phyloP scores from a whole-genome alignment of 176 grass and related monocot species.

The Pharus latifolius region DNA sequence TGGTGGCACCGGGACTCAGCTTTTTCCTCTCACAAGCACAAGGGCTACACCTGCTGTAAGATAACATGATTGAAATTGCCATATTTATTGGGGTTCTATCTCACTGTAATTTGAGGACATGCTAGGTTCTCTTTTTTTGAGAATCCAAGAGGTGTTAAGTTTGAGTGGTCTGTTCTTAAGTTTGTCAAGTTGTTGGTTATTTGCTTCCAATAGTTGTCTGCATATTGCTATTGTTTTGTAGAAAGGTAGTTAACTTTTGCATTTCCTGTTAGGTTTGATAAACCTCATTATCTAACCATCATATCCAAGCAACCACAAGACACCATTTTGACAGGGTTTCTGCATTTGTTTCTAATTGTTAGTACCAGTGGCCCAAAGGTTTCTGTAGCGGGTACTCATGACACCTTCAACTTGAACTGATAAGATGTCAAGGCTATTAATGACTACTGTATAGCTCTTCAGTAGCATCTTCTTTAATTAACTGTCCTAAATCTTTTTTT shows the following conservation, averaged over 20 bases:
- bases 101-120: too few relatives aligned
- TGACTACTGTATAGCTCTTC: neutral
- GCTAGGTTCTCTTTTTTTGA: too few relatives aligned
- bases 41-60: constrained; percentile 94
- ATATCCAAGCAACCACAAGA: too few relatives aligned
- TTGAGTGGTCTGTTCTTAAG: neutral
- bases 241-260: too few relatives aligned
- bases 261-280: too few relatives aligned
- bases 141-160: neutral
- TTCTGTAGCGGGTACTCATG: too few relatives aligned
- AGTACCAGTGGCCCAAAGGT: too few relatives aligned
- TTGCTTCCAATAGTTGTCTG: neutral
- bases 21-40: constrained; percentile 89
- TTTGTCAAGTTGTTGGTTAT: neutral
- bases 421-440: neutral
- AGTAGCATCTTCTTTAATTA: neutral
- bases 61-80: neutral
- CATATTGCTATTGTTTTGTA: neutral
- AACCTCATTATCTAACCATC: too few relatives aligned
- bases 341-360: too few relatives aligned
- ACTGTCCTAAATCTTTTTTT: neutral
- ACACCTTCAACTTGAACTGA: neutral
- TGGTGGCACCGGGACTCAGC: constrained; percentile 66
- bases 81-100: too few relatives aligned
- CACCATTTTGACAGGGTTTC: too few relatives aligned